A percentile compares a stretch with the other conserved stretches of the same genome.
Evolutionary conservation across 768 basidiomycete species (phyloP).

Genomic region (Ramaria rubella): DNA sequence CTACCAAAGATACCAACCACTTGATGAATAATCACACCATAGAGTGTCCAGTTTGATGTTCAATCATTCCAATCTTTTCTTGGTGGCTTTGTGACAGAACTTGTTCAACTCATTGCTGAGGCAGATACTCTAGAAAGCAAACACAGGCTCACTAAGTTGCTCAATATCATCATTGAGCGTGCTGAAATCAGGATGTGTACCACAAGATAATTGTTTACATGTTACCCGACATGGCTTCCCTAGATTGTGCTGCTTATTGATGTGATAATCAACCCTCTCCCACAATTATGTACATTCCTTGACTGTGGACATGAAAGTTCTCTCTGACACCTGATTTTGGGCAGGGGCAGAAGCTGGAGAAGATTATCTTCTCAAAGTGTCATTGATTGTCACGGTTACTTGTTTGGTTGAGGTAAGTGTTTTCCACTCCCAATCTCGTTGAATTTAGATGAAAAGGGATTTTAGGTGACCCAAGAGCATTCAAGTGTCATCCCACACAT

Average conservation of each 20-base stretch:
- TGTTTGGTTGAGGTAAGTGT: conserved; percentile 59
- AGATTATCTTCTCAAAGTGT: conserved; percentile 66
- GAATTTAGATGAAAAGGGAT: no score
- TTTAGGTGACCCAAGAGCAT: conserved; percentile 58
- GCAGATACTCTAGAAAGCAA: conserved; percentile 73
- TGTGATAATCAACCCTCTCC: conserved; percentile 58
- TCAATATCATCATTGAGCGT: conserved; percentile 63
- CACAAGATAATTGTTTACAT: not conserved
- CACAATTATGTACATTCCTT: conserved; percentile 55
- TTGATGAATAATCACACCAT: not conserved
- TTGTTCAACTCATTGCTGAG: conserved; percentile 66
- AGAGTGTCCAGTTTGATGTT: conserved; percentile 63
- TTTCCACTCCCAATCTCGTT: no score
- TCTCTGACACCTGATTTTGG: no score
- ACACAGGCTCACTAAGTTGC: conserved; percentile 57
- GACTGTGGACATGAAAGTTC: conserved; percentile 11
- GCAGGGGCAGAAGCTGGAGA: conserved; percentile 63
- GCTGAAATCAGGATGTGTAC: conserved; percentile 30
- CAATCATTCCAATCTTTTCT: conserved; percentile 66
- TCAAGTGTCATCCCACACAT: conserved; percentile 49
- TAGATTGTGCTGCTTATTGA: conserved; percentile 65
- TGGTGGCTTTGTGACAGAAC: conserved; percentile 48
- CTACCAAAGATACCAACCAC: not conserved
- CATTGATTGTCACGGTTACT: conserved; percentile 61
- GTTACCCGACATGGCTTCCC: not conserved